Percentiles rank a stretch among this genome's conserved stretches.
These are phyloP conservation scores for Pyrenophora teres DNA, from an alignment of 2,329 filamentous ascomycete species.

Conservation along the genomic window DNA sequence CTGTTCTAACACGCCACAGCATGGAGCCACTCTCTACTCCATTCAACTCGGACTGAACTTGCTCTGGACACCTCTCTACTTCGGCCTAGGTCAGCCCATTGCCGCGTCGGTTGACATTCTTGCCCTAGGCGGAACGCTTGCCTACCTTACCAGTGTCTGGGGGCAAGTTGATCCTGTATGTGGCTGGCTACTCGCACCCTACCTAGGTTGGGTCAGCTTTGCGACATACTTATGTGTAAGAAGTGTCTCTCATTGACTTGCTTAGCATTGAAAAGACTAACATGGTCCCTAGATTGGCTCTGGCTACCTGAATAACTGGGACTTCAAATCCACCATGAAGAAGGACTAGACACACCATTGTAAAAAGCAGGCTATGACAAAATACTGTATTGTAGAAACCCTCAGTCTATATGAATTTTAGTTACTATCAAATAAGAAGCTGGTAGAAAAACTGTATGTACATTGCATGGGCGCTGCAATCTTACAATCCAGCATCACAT, in stretches of 20 bases:
- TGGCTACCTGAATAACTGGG: conserved; percentile 49
- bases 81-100: conserved; percentile 72
- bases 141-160: conserved; percentile 77
- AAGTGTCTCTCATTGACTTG: background rate
- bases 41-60: conserved; percentile 85
- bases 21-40: conserved; percentile 80
- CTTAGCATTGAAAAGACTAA: conserved; percentile 14
- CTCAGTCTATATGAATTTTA: too few relatives aligned
- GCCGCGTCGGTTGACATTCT: conserved; percentile 77
- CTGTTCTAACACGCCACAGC: conserved; percentile 31
- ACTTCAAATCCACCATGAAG: conserved; percentile 39
- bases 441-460: too few relatives aligned
- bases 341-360: conserved; percentile 19
- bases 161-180: conserved; percentile 72
- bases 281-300: conserved; percentile 35
- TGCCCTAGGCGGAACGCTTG: conserved; percentile 69
- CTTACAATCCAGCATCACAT: too few relatives aligned
- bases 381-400: background rate
- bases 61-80: conserved; percentile 92
- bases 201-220: conserved; percentile 84
- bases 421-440: too few relatives aligned
- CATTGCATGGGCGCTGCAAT: too few relatives aligned
- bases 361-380: background rate
- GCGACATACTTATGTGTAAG: conserved; percentile 79
- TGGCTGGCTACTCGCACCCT: conserved; percentile 77